Base-by-base conservation (phyloP, 2,329 filamentous ascomycete species). In the Trichoderma brevicompactum region DNA sequence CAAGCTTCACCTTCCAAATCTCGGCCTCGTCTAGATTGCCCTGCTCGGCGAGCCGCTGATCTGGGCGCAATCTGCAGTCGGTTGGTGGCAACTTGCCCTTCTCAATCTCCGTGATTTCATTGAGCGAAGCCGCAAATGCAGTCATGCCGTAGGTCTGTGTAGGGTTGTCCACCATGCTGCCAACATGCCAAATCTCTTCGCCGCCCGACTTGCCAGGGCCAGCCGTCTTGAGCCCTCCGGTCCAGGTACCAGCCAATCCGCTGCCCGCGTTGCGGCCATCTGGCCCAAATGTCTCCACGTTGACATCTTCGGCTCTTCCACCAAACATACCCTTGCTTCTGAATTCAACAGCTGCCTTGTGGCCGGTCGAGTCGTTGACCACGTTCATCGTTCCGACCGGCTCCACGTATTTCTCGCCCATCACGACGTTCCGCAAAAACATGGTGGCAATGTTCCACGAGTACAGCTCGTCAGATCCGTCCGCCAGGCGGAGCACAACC, bases 291-390 rank as follows among this genome's bases (percentile, higher is more conserved):
- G 89, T 85, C 71, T 94, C 89, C 7, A 94, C 89, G 41, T 85
- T 83, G 9, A 98, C 91, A 68, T 99, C 95, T 77, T 99, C 95
- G 68, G 90, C 91, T 65, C 95, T 88, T 13, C 95, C 95, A 38
- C 94, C 94, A 79, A 98, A 99, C 92, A 99, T 97, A 69, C 95
- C 94, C 74, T 95, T 96, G 64, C 90, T 87, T 75, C 95, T 96
- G 81, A 99, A 99, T 65, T 94, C 93, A 53, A 92, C 87, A n/a
- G 89, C 83, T 1, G 93, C 92, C 74, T 92, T 94, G 70, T 91
- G 88, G 7, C 94, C 92, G 0, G 89, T 92, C 5, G 85, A 90
- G 73, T 99, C 95, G 75, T 94, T 94, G 69, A 87, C 80, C 40
- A 99, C 86, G 28, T 89, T 88, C 92, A 98, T 95, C 49, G 87